Evolutionary conservation across 169 alveolate species (phyloP).

Genomic region (Cardiosporidium cionae): DNA sequence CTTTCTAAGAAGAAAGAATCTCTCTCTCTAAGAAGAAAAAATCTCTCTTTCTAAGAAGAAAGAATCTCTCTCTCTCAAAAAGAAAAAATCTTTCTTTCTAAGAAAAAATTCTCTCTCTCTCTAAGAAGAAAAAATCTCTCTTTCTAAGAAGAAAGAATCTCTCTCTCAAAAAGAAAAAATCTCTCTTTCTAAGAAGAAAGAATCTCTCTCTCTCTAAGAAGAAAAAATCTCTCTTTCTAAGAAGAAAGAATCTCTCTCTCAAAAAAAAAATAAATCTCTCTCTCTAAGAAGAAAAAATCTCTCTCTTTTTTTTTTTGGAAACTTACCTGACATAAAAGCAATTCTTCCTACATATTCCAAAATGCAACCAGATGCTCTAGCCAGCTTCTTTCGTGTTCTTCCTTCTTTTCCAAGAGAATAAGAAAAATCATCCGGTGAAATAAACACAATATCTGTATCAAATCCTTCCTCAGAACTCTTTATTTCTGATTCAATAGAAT

Average conservation of each 20-base stretch:
- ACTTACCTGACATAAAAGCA: slow-evolving; percentile 31
- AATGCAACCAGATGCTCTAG: slow-evolving; percentile 50
- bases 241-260: no score
- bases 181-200: not conserved
- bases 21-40: not conserved
- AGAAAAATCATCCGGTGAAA: slow-evolving; percentile 24
- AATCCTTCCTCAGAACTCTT: slow-evolving; percentile 7
- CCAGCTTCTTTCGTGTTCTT: slow-evolving; percentile 48
- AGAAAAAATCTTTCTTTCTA: not conserved
- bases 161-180: not conserved
- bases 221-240: no score
- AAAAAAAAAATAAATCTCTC: not conserved
- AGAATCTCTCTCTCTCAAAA: not conserved
- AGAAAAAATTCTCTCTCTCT: no score
- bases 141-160: not conserved
- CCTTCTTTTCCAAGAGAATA: slow-evolving; percentile 49
- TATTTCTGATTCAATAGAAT: not conserved
- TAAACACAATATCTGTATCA: slow-evolving; percentile 12
- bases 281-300: no score
- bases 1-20: not conserved
- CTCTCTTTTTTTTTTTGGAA: not conserved
- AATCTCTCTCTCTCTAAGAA: no score
- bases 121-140: not conserved
- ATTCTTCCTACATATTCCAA: slow-evolving; percentile 42
- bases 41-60: not conserved